Evolutionary conservation across 2,329 filamentous ascomycete genomes (phyloP), one percentile per base, ranked within the genome.

Genomic region (Colletotrichum siamense): DNA sequence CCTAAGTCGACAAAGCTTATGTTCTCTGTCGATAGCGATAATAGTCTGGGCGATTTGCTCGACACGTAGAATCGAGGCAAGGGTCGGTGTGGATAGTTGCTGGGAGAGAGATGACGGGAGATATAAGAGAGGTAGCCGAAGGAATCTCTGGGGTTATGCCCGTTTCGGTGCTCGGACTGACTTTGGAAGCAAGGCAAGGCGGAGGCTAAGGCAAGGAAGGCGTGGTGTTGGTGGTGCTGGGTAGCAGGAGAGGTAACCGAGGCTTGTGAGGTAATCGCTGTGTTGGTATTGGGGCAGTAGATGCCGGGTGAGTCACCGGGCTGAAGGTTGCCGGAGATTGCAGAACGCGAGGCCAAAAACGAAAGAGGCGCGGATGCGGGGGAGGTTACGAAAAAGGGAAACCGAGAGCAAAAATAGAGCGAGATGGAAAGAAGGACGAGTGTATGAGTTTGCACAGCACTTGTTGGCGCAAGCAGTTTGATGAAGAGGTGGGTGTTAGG

Each of bases 241-340:
- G 59, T 62, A 34, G 26, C 44, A 49, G 57, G 10, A n/a, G 32
- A 62, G 59, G 59, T 22, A 34, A 6, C 26, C 16, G 28, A n/a
- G 28, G 18, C 28, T 32, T n/a, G 12, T 15, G 16, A 73, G 16
- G 44, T 71, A 71, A 26, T 61, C 59, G 18, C 28, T 32, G 59
- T n/a, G 12, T 32, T 62, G 18, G 26, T 62, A 55, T 59, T 22
- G 57, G 63, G 63, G 72, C 26, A 70, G 63, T 63, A 73, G 55
- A 63, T 63, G 63, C 69, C 73, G 69, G 63, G 73, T 75, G 73
- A 75, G 73, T 75, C 73, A 73, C 73, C 69, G 39, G 62, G 28
- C 69, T 28, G 22, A 55, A 32, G 36, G 28, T 26, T 28, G 24
- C 52, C 55, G 44, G 61, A 26, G 30, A 8, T 30, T 36, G 34